Percentiles rank a stretch among this genome's conserved stretches.
These are phyloP conservation scores for Diplodia mutila DNA, from an alignment of 2,329 filamentous ascomycete genomes.

Conservation along the genomic window DNA sequence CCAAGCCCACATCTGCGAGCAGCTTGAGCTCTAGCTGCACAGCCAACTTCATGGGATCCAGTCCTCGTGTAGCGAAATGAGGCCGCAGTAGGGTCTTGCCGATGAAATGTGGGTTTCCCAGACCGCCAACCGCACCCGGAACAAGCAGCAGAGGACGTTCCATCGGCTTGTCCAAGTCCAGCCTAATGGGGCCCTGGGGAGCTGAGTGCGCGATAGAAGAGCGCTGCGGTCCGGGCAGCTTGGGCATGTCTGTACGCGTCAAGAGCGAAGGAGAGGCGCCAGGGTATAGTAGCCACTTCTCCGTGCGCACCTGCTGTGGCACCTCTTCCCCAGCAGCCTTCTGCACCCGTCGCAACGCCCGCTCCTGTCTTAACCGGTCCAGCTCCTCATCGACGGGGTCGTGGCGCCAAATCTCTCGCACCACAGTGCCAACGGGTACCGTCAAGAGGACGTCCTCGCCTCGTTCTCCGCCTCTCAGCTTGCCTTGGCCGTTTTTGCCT, in stretches of 20 bases:
- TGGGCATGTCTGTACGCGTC: constrained; percentile 61
- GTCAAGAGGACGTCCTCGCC: constrained; percentile 87
- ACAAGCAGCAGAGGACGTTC: constrained; percentile 82
- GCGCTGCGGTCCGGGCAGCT: constrained; percentile 58
- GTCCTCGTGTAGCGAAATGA: constrained; percentile 86
- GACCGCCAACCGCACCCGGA: constrained; percentile 82
- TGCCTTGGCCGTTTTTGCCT: constrained; percentile 79
- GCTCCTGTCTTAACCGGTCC: constrained; percentile 28
- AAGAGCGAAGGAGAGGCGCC: constrained; percentile 75
- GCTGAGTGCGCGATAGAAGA: constrained; percentile 67
- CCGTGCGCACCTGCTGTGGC: constrained; percentile 47
- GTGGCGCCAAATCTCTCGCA: constrained; percentile 77
- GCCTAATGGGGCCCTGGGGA: constrained; percentile 69
- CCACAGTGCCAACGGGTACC: constrained; percentile 89
- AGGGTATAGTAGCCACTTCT: constrained; percentile 87
- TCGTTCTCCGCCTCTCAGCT: constrained; percentile 71
- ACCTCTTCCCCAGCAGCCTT: constrained; percentile 43
- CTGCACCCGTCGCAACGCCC: constrained; percentile 36
- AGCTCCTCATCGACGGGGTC: constrained; percentile 75
- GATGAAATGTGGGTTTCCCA: constrained; percentile 93
- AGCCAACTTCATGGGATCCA: constrained; percentile 74
- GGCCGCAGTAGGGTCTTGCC: constrained; percentile 75
- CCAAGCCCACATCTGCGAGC: constrained; percentile 90
- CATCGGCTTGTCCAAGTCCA: constrained; percentile 69
- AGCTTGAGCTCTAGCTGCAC: constrained; percentile 92